Evolutionary conservation across 805 yeast species (phyloP).

Genomic region (Sugiyamaella marilandica): DNA sequence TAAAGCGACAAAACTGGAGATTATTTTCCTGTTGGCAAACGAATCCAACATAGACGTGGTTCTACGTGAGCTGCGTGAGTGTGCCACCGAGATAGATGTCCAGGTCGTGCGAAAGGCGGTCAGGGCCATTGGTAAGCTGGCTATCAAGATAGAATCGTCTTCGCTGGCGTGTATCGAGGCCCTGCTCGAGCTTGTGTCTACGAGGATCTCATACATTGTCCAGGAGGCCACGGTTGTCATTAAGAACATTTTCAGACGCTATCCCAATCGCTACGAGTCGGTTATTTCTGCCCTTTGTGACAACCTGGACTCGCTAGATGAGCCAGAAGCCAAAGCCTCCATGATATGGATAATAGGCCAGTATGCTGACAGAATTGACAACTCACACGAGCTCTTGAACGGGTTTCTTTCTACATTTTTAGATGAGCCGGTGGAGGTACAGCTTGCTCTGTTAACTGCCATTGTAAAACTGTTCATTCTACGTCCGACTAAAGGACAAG

Average conservation of each 20-base stretch:
- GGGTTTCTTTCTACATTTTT: conserved; percentile 44
- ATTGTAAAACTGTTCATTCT: conserved; percentile 62
- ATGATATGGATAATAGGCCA: conserved; percentile 83
- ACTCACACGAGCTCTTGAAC: conserved; percentile 39
- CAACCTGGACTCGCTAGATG: conserved; percentile 52
- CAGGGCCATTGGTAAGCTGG: conserved; percentile 83
- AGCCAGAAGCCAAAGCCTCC: conserved; percentile 73
- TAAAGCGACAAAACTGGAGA: conserved; percentile 85
- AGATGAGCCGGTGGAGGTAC: conserved; percentile 70
- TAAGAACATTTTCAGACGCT: conserved; percentile 70
- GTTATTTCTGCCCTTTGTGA: conserved; percentile 41
- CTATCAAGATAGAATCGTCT: conserved; percentile 63
- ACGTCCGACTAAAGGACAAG: conserved; percentile 50
- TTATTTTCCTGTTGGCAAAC: conserved; percentile 73
- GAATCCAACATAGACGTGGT: conserved; percentile 56
- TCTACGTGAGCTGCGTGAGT: conserved; percentile 71
- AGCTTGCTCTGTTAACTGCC: conserved; percentile 68
- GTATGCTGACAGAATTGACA: conserved; percentile 46
- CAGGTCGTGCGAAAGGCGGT: conserved; percentile 85
- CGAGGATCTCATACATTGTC: conserved; percentile 65
- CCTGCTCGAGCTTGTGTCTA: conserved; percentile 53
- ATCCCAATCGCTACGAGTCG: conserved; percentile 54
- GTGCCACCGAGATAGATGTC: conserved; percentile 81
- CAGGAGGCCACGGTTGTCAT: conserved; percentile 78
- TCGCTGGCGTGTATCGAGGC: conserved; percentile 62